phyloP scores from a whole-genome alignment of 2,329 filamentous ascomycete species.

The Penicillium sp. region DNA sequence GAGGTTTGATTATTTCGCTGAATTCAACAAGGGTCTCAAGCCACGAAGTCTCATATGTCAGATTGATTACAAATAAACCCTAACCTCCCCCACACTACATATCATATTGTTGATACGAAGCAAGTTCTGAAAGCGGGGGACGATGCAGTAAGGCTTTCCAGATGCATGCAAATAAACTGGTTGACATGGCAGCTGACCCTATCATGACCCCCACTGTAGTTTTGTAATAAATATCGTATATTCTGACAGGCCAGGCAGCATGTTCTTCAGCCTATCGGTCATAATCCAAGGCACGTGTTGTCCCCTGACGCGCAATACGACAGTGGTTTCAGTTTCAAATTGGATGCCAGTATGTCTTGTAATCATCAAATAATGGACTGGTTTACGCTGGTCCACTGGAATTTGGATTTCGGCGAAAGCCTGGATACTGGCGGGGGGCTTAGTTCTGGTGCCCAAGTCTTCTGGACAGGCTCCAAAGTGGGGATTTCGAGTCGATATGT shows the following conservation, averaged over 20 bases:
- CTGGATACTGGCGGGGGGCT: neutral
- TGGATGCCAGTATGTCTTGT: neutral
- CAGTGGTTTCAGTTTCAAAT: neutral
- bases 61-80: neutral
- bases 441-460: conserved; percentile 8
- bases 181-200: neutral
- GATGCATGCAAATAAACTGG: neutral
- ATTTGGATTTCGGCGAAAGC: neutral
- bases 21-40: neutral
- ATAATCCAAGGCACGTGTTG: neutral
- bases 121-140: neutral
- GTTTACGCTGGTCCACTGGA: neutral
- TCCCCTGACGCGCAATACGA: neutral
- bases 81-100: neutral
- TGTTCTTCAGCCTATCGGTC: neutral
- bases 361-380: neutral
- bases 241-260: neutral
- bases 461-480: conserved; percentile 12
- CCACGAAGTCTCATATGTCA: neutral
- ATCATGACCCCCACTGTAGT: neutral
- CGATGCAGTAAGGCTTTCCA: neutral
- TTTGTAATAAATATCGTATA: neutral
- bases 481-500: conserved; percentile 32
- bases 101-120: neutral
- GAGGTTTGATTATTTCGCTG: neutral